A percentile compares a stretch with the other conserved stretches of the same genome.
Evolutionary conservation across 164 flowering plant genomes (phyloP).

Genomic region (Annona squamosa): DNA sequence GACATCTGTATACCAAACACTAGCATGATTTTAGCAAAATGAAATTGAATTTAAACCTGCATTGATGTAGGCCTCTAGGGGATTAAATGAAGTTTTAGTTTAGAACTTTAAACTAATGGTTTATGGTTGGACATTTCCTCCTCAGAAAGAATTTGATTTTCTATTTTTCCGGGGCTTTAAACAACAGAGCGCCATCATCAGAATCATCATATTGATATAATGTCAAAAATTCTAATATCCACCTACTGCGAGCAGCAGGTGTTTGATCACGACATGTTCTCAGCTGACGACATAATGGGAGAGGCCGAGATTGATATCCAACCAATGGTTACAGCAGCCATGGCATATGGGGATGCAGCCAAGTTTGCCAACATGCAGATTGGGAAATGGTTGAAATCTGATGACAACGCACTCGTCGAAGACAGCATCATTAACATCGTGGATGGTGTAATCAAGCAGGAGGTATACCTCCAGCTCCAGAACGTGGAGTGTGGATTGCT

Average conservation of each 20-base stretch:
- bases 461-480: slow-evolving; percentile 68
- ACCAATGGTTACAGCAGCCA: slow-evolving; percentile 81
- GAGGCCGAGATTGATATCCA: slow-evolving; percentile 95
- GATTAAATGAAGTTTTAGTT: too few species aligned
- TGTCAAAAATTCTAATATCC: neutral
- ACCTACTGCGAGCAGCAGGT: slow-evolving; percentile 32
- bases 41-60: too few species aligned
- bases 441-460: slow-evolving; percentile 79
- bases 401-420: slow-evolving; percentile 68
- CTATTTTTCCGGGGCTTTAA: too few species aligned
- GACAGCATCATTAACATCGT: slow-evolving; percentile 81
- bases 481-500: slow-evolving; percentile 88
- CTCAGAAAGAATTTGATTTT: too few species aligned
- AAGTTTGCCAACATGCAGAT: slow-evolving; percentile 88
- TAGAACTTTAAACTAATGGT: too few species aligned
- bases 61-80: too few species aligned
- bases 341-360: slow-evolving; percentile 70
- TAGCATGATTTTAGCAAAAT: too few species aligned
- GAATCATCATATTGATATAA: too few species aligned
- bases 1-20: too few species aligned
- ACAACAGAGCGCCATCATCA: too few species aligned
- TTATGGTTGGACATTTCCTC: too few species aligned
- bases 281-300: slow-evolving; percentile 97
- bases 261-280: slow-evolving; percentile 79
- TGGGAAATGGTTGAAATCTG: slow-evolving; percentile 90